These are phyloP conservation scores for Tieghemiomyces parasiticus DNA, from an alignment of 192 early-diverging fungal species.

Conservation along the genomic window DNA sequence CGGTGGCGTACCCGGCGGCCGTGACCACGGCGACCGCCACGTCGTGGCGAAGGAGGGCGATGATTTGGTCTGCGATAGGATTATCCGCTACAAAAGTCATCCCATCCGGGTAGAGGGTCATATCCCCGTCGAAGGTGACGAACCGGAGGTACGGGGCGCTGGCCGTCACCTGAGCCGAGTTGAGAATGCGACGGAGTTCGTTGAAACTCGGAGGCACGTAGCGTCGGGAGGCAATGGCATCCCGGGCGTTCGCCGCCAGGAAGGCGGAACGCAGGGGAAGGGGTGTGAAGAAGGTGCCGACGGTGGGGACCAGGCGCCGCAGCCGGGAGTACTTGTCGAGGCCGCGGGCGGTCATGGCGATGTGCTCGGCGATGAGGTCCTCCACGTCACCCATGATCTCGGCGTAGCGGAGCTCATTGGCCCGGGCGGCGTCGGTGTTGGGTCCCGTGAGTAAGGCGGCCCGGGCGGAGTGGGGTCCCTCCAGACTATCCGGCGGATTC, in stretches of 20 bases:
- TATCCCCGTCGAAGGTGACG: constrained; percentile 91
- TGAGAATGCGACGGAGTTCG: constrained; percentile 80
- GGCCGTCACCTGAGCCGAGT: constrained; percentile 71
- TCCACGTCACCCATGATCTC: constrained; percentile 71
- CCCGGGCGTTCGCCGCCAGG: constrained; percentile 40
- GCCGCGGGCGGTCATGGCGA: constrained; percentile 11
- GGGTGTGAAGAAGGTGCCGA: constrained; percentile 73
- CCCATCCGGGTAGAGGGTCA: constrained; percentile 87
- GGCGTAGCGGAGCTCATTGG: constrained; percentile 54
- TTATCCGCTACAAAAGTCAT: constrained; percentile 61
- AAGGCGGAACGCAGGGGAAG: constrained; percentile 65
- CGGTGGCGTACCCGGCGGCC: constrained; percentile 71
- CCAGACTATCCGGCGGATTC: not conserved
- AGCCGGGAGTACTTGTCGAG: constrained; percentile 52
- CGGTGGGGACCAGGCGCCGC: constrained; percentile 54
- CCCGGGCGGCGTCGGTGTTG: constrained; percentile 22
- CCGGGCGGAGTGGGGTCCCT: not conserved
- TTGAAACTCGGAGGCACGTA: constrained; percentile 87
- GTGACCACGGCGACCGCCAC: constrained; percentile 78
- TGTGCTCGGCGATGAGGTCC: constrained; percentile 54
- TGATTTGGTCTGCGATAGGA: constrained; percentile 43
- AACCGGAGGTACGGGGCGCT: constrained; percentile 52
- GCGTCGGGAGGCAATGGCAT: constrained; percentile 58
- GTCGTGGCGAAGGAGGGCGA: constrained; percentile 43
- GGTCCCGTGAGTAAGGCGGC: constrained; percentile 1